phyloP scores from a whole-genome alignment of 2,329 filamentous ascomycete species.

The Alternaria metachromatica region DNA sequence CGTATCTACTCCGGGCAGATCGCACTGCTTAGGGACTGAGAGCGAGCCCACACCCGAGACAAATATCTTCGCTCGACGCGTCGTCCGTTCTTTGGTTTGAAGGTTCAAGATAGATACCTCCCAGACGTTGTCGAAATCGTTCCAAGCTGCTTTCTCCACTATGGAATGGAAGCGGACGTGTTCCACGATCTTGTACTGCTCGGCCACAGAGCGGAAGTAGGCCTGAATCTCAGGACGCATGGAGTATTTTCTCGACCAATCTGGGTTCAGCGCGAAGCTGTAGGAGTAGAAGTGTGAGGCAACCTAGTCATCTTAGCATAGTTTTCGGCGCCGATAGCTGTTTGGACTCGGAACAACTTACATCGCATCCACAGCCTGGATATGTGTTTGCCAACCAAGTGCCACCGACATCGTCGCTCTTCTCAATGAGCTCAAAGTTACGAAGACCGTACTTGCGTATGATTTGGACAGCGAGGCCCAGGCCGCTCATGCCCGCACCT shows the following conservation, averaged over 20 bases:
- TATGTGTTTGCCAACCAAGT: slow-evolving; percentile 45
- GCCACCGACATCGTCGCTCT: slow-evolving; percentile 48
- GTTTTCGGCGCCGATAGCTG: neutral
- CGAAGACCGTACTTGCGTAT: slow-evolving; percentile 48
- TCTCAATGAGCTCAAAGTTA: slow-evolving; percentile 55
- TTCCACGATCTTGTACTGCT: slow-evolving; percentile 45
- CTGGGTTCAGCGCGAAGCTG: slow-evolving; percentile 64
- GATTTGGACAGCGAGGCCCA: slow-evolving; percentile 57
- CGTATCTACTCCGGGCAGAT: slow-evolving; percentile 54
- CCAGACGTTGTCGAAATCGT: slow-evolving; percentile 53
- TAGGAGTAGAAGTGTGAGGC: slow-evolving; percentile 66
- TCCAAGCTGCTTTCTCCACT: slow-evolving; percentile 54
- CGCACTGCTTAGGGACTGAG: slow-evolving; percentile 43
- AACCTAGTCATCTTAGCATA: slow-evolving; percentile 23
- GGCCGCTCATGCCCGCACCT: slow-evolving; percentile 57
- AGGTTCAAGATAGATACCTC: slow-evolving; percentile 33
- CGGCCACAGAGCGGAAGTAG: slow-evolving; percentile 56
- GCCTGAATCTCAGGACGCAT: slow-evolving; percentile 62
- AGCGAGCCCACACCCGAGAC: slow-evolving; percentile 37
- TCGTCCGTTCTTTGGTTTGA: slow-evolving; percentile 25
- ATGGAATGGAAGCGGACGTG: slow-evolving; percentile 55
- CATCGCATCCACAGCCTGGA: slow-evolving; percentile 46
- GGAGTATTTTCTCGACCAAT: slow-evolving; percentile 66
- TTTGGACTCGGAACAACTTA: slow-evolving; percentile 5
- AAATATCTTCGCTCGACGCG: slow-evolving; percentile 34